phyloP scores from a whole-genome alignment of 164 flowering plant genomes.

The Brasenia schreberi region DNA sequence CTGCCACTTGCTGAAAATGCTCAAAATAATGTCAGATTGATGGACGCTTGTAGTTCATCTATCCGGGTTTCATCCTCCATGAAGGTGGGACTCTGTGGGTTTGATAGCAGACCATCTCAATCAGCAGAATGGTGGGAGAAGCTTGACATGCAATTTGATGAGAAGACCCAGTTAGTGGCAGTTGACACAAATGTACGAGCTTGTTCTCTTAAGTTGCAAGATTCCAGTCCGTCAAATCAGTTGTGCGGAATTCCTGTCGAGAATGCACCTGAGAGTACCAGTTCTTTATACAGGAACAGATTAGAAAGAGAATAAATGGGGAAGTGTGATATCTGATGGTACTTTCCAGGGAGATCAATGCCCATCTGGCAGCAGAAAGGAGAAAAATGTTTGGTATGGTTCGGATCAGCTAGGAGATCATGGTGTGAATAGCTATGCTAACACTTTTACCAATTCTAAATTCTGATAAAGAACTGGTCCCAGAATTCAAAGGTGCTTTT shows the following conservation, averaged over 20 bases:
- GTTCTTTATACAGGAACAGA: not conserved
- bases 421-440: not conserved
- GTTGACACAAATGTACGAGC: conserved; percentile 7
- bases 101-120: conserved; percentile 4
- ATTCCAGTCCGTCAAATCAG: not conserved
- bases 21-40: conserved; percentile 2
- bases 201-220: not conserved
- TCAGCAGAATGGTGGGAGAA: conserved; percentile 6
- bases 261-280: not conserved
- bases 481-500: too few relatives aligned
- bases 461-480: too few relatives aligned
- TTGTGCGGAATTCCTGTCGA: not conserved
- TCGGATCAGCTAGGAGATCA: not conserved
- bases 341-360: not conserved
- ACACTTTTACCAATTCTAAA: conserved; percentile 1
- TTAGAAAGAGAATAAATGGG: not conserved
- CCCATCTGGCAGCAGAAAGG: not conserved
- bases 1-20: not conserved
- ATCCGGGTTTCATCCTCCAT: not conserved
- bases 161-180: conserved; percentile 27
- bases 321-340: not conserved
- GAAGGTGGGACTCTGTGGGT: conserved; percentile 4
- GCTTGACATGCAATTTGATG: conserved; percentile 22
- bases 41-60: not conserved
- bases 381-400: not conserved